Conservation (phyloP, 805 yeast species). For the Tetrapisispora nanseiensis region DNA sequence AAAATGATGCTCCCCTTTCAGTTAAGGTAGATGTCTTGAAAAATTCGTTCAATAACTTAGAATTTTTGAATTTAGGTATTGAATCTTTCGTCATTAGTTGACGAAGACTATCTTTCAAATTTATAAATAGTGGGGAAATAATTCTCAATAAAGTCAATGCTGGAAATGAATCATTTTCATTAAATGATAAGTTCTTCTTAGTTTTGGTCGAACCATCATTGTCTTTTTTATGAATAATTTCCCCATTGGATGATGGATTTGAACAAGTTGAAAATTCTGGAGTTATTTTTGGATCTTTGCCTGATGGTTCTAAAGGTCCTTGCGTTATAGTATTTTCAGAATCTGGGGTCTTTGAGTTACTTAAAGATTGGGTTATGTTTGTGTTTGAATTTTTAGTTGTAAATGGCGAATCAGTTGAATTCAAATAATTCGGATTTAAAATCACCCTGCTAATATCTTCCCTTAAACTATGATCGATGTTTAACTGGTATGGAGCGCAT, state of each 20-base stretch:
- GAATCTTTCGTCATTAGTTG: slow-evolving; percentile 65
- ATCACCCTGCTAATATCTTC: slow-evolving; percentile 35
- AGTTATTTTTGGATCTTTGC: no score
- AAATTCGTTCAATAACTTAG: slow-evolving; percentile 32
- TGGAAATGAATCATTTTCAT: slow-evolving; percentile 5
- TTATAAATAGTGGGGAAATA: slow-evolving; percentile 37
- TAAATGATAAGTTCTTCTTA: no score
- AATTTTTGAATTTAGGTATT: slow-evolving; percentile 52
- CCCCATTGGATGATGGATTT: no score
- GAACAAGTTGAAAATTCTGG: no score
- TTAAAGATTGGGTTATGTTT: no score
- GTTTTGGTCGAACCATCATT: no score
- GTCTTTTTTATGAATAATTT: no score
- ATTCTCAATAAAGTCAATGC: slow-evolving; percentile 31
- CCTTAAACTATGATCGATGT: slow-evolving; percentile 49
- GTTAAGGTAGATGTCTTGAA: not conserved
- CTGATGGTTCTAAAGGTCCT: no score
- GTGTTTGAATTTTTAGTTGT: not conserved
- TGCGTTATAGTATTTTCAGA: no score
- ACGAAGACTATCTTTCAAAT: slow-evolving; percentile 41
- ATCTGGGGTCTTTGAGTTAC: no score
- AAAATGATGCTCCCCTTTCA: not conserved
- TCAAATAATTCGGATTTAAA: slow-evolving; percentile 23
- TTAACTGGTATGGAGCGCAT: slow-evolving; percentile 62
- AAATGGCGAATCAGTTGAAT: no score